A percentile compares a stretch with the other conserved stretches of the same genome.
phyloP scores from a whole-genome alignment of 1,139 yeast genomes.

The Debaryomycetaceae sp. region DNA sequence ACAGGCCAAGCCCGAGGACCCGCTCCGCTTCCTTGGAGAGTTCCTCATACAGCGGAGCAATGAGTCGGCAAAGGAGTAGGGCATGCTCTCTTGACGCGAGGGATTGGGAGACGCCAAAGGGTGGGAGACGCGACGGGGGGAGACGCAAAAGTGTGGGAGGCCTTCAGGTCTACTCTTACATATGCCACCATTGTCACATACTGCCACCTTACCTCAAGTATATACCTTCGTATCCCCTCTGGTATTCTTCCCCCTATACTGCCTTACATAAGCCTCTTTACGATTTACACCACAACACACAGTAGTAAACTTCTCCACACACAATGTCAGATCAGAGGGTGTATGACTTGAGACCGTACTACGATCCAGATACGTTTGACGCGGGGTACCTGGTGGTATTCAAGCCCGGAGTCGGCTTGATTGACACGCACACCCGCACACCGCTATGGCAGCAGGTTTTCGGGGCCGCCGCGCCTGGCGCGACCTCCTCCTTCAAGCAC shows the following conservation, averaged over 20 bases:
- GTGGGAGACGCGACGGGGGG: neutral
- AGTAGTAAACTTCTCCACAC: no score
- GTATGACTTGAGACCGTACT: slow-evolving; percentile 51
- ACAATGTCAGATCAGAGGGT: slow-evolving; percentile 1
- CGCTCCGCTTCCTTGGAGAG: slow-evolving; percentile 61
- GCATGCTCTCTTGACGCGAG: neutral
- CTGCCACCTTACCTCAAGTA: no score
- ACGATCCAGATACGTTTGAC: slow-evolving; percentile 58
- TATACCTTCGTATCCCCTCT: no score
- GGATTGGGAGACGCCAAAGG: neutral
- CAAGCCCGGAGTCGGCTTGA: slow-evolving; percentile 51
- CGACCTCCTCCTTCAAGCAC: slow-evolving; percentile 1
- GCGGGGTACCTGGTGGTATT: slow-evolving; percentile 55
- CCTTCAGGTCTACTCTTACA: no score
- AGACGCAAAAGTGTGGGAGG: neutral
- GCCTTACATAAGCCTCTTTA: no score
- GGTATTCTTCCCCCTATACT: no score
- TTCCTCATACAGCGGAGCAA: slow-evolving; percentile 41
- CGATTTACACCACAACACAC: no score
- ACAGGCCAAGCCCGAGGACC: slow-evolving; percentile 52
- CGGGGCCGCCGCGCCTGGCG: slow-evolving; percentile 1
- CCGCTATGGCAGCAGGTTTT: slow-evolving; percentile 16
- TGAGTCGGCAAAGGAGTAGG: neutral
- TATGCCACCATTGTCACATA: no score
- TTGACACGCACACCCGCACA: slow-evolving; percentile 26